Evolutionary conservation across 768 basidiomycete species (phyloP).

Genomic region (Paxillus involutus): DNA sequence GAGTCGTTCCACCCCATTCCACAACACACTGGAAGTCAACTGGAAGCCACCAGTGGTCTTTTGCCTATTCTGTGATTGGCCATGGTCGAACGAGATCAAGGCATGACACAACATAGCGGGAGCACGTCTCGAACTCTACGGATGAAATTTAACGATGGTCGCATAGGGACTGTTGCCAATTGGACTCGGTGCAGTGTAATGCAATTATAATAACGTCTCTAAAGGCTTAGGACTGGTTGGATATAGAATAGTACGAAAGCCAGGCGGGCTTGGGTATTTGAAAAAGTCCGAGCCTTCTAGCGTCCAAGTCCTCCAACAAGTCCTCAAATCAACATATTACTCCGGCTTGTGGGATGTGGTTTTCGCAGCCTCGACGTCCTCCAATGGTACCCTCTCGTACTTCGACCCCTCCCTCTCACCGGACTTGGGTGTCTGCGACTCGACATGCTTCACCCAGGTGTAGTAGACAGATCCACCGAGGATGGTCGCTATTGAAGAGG

Average conservation of each 20-base stretch:
- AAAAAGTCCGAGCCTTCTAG: neutral
- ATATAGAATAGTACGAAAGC: neutral
- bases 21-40: neutral
- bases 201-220: neutral
- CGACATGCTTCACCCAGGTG: conserved; percentile 84
- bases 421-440: conserved; percentile 45
- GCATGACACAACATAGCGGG: no score
- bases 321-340: conserved; percentile 8
- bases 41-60: neutral
- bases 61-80: no score
- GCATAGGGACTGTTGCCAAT: neutral
- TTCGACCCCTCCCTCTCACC: conserved; percentile 26
- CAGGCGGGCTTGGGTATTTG: neutral
- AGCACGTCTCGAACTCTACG: neutral
- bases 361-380: conserved; percentile 59
- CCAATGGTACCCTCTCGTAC: conserved; percentile 66
- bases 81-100: no score
- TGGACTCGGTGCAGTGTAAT: neutral
- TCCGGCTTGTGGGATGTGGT: conserved; percentile 27
- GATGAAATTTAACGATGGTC: neutral
- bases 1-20: conserved; percentile 3
- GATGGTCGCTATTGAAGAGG: conserved; percentile 77
- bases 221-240: neutral
- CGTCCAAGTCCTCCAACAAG: neutral
- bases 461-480: conserved; percentile 82